Conservation (phyloP, 2,329 filamentous ascomycete genomes). For the Aspergillus thermomutatus region DNA sequence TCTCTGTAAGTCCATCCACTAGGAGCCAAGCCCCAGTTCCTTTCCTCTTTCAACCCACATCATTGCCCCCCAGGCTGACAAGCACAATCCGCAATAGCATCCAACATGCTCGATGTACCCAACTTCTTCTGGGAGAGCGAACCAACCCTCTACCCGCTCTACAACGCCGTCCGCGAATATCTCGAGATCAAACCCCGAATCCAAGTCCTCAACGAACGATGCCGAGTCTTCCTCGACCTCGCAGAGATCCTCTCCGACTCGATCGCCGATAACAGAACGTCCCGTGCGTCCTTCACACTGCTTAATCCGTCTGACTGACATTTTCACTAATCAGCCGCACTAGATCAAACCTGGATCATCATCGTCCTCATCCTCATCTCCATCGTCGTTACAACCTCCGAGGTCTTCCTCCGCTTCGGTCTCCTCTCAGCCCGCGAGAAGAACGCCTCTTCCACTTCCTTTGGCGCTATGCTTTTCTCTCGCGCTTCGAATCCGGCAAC, state of each 20-base stretch:
- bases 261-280: conserved; percentile 94
- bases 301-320: background rate
- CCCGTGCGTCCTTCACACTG: conserved; percentile 44
- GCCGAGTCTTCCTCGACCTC: conserved; percentile 91
- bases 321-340: conserved; percentile 3
- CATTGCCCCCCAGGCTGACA: conserved; percentile 12
- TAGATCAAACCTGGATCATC: conserved; percentile 91
- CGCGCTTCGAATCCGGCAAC: conserved; percentile 8
- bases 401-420: conserved; percentile 81
- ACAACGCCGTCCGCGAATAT: conserved; percentile 91
- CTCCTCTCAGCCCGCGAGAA: conserved; percentile 53
- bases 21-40: background rate
- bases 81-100: conserved; percentile 54
- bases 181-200: conserved; percentile 96
- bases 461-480: conserved; percentile 14
- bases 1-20: conserved; percentile 66
- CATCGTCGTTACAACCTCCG: conserved; percentile 85
- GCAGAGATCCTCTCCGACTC: conserved; percentile 92
- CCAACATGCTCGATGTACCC: conserved; percentile 91
- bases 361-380: conserved; percentile 89
- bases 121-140: conserved; percentile 99
- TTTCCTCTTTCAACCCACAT: background rate
- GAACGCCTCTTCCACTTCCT: conserved; percentile 13
- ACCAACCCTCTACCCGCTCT: conserved; percentile 89
- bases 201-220: conserved; percentile 94